Conservation (phyloP, 1,139 yeast species). For the Arxiozyma telluris region DNA sequence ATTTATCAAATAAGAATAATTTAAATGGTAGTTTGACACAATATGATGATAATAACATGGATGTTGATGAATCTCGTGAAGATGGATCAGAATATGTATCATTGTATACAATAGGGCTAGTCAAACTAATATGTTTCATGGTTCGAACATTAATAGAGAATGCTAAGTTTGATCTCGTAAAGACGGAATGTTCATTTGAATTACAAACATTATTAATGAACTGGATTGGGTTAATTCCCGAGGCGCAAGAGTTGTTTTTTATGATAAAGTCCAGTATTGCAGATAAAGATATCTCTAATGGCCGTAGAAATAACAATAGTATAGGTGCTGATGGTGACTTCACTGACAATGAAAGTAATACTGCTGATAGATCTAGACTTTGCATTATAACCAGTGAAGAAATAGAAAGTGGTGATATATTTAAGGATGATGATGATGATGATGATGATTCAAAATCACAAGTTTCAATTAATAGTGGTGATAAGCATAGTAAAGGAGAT, state of each 20-base stretch:
- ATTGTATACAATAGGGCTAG: slow-evolving; percentile 41
- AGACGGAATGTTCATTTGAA: slow-evolving; percentile 46
- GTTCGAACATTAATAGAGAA: slow-evolving; percentile 41
- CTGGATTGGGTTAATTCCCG: slow-evolving; percentile 50
- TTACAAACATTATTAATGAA: slow-evolving; percentile 49
- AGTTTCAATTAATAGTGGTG: neutral
- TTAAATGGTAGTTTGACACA: slow-evolving; percentile 3
- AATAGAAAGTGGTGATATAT: neutral
- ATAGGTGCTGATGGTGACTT: neutral
- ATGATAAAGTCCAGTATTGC: slow-evolving; percentile 12
- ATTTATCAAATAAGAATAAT: slow-evolving; percentile 24
- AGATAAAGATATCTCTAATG: neutral
- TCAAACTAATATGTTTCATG: slow-evolving; percentile 54
- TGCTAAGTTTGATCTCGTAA: slow-evolving; percentile 38
- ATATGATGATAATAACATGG: neutral
- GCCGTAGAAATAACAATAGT: neutral
- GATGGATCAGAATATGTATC: slow-evolving; percentile 31
- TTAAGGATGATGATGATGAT: neutral
- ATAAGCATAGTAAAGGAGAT: neutral
- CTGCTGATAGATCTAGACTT: neutral
- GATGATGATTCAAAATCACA: neutral
- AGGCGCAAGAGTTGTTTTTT: slow-evolving; percentile 36
- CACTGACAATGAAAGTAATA: neutral
- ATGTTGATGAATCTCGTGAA: slow-evolving; percentile 32
- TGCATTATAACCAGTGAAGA: neutral